Evolutionary conservation across 305 asterid genomes (phyloP).

Genomic region (Nicotiana rustica): DNA sequence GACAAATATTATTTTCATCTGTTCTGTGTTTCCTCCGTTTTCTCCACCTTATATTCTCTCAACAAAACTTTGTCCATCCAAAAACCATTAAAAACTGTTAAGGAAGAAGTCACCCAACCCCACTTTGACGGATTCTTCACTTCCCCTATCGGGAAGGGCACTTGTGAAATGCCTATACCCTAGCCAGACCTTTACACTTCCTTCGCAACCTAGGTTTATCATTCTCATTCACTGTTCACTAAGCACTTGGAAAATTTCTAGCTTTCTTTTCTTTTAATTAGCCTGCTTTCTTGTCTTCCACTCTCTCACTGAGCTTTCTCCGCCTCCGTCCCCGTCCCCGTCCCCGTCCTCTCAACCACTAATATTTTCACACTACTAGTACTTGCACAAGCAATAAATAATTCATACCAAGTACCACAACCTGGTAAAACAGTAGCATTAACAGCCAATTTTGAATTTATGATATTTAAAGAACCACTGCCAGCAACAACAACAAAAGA

Average conservation of each 20-base stretch:
- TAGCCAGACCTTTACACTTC: not conserved
- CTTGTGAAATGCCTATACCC: not conserved
- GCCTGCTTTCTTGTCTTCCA: not conserved
- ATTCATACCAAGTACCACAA: not conserved
- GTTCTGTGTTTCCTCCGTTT: not conserved
- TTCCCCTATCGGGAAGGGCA: not conserved
- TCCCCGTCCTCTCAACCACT: not conserved
- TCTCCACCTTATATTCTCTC: not conserved
- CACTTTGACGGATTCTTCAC: not conserved
- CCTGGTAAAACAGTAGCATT: not conserved
- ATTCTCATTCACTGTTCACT: not conserved
- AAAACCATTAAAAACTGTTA: not conserved
- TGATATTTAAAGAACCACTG: not conserved
- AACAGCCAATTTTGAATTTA: not conserved
- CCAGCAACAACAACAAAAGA: not conserved
- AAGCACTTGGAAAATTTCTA: not conserved
- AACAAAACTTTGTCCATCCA: not conserved
- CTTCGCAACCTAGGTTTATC: not conserved
- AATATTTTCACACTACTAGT: not conserved
- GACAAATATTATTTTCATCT: not conserved
- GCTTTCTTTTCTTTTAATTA: not conserved
- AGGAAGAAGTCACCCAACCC: not conserved
- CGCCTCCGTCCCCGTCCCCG: not conserved
- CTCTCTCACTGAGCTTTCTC: not conserved
- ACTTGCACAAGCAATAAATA: not conserved